Evolutionary conservation across 2,329 filamentous ascomycete species (phyloP).

Genomic region (Tolypocladium ophioglossoides): DNA sequence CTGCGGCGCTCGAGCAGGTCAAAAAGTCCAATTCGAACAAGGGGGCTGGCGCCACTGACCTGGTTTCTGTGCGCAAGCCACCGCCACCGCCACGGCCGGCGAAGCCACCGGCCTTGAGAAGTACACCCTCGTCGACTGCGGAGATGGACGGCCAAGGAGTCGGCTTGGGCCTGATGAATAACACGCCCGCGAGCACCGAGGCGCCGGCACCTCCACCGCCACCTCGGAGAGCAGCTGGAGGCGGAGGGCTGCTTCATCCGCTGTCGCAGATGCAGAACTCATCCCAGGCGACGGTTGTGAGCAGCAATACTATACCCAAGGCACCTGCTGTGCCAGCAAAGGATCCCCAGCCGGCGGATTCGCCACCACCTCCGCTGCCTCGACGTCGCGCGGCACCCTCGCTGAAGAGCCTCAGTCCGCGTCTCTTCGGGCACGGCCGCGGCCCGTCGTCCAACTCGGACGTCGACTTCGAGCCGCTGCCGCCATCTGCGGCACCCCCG

Average conservation of each 20-base stretch:
- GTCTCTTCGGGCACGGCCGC: conserved; percentile 17
- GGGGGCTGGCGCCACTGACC: conserved; percentile 17
- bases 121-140: conserved; percentile 23
- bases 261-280: conserved; percentile 30
- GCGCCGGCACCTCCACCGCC: conserved; percentile 24
- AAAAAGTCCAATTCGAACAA: conserved; percentile 11
- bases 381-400: conserved; percentile 32
- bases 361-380: conserved; percentile 36
- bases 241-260: conserved; percentile 22
- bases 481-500: conserved; percentile 17
- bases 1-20: conserved; percentile 19
- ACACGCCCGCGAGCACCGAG: neutral
- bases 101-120: conserved; percentile 46
- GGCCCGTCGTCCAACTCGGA: conserved; percentile 26
- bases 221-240: conserved; percentile 19
- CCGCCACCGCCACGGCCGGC: conserved; percentile 45
- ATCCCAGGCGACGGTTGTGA: conserved; percentile 20
- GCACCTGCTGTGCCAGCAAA: conserved; percentile 1
- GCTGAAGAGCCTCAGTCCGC: conserved; percentile 20
- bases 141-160: neutral
- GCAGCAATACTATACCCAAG: conserved; percentile 6
- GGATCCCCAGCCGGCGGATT: conserved; percentile 6
- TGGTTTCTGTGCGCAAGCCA: conserved; percentile 19
- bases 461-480: conserved; percentile 29
- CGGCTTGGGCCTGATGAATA: neutral